Evolutionary conservation across 805 yeast genomes (phyloP).

Genomic region (Yamadazyma tumulicola): DNA sequence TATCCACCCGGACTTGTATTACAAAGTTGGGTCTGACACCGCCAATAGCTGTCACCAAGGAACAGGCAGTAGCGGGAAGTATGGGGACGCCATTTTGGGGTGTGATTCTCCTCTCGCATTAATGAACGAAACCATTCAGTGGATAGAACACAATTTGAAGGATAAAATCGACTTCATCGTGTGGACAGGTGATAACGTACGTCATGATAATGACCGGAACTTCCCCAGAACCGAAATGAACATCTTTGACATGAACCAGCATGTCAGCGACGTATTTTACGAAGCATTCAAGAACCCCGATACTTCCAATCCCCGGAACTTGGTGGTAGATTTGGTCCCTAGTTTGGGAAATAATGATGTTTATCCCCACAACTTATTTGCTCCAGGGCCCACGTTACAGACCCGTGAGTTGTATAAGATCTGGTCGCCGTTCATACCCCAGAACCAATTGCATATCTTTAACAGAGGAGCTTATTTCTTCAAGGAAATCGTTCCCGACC

Average conservation of each 20-base stretch:
- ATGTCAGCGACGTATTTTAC: constrained; percentile 51
- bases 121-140: constrained; percentile 58
- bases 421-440: constrained; percentile 74
- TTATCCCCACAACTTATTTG: constrained; percentile 80
- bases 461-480: constrained; percentile 72
- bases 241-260: constrained; percentile 65
- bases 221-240: constrained; percentile 71
- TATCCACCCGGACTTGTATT: constrained; percentile 77
- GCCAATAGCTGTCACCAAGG: constrained; percentile 58
- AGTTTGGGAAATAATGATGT: constrained; percentile 85
- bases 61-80: constrained; percentile 54
- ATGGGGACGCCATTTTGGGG: constrained; percentile 72
- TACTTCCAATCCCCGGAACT: constrained; percentile 42
- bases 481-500: constrained; percentile 74
- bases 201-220: constrained; percentile 78
- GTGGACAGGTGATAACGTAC: constrained; percentile 88
- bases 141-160: constrained; percentile 61
- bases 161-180: constrained; percentile 82
- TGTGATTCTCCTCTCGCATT: constrained; percentile 72
- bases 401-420: constrained; percentile 72
- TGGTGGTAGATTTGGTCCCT: constrained; percentile 55
- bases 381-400: constrained; percentile 86
- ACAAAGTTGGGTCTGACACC: constrained; percentile 45
- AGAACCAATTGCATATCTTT: constrained; percentile 71
- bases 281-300: constrained; percentile 49